Evolutionary conservation across 108 stramenopile genomes (phyloP), one percentile per base, ranked within the genome.

Genomic region (Pseudonitzschia multiseries): DNA sequence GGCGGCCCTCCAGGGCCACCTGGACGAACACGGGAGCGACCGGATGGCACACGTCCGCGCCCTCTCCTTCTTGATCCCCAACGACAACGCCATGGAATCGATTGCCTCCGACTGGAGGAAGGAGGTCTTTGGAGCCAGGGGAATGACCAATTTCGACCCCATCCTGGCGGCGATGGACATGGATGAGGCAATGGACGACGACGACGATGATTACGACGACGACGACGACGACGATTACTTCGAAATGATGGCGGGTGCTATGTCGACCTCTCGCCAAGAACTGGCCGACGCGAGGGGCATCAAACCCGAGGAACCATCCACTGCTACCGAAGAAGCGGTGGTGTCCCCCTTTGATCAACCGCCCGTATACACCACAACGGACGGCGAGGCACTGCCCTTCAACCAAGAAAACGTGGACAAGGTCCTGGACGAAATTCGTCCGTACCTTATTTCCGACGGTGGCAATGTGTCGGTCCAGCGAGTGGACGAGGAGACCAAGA

Each of bases 371-470:
- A 36, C 70, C 13, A 65, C 52, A 33, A 69, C 74, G 6, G 72
- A 65, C 18, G 83, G 79, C 43, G 68, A 65, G 32, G 57, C 60
- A 46, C 74, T 96, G 40, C 79, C 79, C 65, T 92, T 98, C 31
- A 94, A 78, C 15, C 70, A 72, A 13, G 93, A 96, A 73, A 92
- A 84, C 68, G 98, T 98, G 36, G 96, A 98, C 80, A 89, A 84
- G 71, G 93, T 97, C 2, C 71, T 98, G 32, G 96, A 98, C 21
- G 94, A 97, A 77, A 93, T 98, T 13, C 92, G 98, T 62, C 98
- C 98, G 5, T 96, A 96, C 79, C 79, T 98, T 46, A 93, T 98
- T 62, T 79, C 94, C 33, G 98, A 98, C 74, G 98, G 98, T 43
- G 98, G 98, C 1, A 97, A 98, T 69, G 94, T 97, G 18, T 86